Conservation (phyloP, 108 stramenopile species). For the Skeletonema potamos region DNA sequence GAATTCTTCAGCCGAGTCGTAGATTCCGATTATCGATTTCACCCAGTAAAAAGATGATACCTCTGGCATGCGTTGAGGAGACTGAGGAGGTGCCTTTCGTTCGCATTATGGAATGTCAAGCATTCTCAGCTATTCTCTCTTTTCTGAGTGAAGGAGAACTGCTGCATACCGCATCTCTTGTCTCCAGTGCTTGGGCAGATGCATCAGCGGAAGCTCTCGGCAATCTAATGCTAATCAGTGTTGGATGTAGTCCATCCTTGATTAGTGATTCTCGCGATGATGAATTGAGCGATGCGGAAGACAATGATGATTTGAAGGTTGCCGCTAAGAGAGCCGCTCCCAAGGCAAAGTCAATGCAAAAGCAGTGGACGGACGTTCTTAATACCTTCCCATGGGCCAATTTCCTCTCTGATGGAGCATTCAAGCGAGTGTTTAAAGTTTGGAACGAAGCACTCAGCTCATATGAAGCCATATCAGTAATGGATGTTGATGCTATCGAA, state of each 20-base stretch:
- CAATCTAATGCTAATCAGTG: slow-evolving; percentile 65
- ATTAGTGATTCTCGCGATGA: slow-evolving; percentile 30
- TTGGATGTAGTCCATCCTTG: slow-evolving; percentile 61
- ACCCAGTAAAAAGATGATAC: slow-evolving; percentile 13
- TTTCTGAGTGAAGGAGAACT: slow-evolving; percentile 72
- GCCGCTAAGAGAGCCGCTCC: not conserved
- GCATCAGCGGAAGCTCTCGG: slow-evolving; percentile 70
- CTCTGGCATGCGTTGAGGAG: not conserved
- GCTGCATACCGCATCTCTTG: slow-evolving; percentile 53
- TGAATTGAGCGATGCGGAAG: slow-evolving; percentile 34
- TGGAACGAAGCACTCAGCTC: slow-evolving; percentile 51
- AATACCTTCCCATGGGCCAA: slow-evolving; percentile 68
- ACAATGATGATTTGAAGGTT: slow-evolving; percentile 15
- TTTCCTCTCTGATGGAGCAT: slow-evolving; percentile 91
- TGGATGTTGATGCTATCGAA: slow-evolving; percentile 78
- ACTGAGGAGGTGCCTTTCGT: not conserved
- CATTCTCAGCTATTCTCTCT: slow-evolving; percentile 48
- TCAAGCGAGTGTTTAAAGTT: slow-evolving; percentile 88
- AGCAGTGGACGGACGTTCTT: slow-evolving; percentile 59
- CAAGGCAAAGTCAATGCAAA: slow-evolving; percentile 51
- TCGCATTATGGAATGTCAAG: slow-evolving; percentile 8
- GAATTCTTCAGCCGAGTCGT: slow-evolving; percentile 23
- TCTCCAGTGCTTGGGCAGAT: slow-evolving; percentile 79
- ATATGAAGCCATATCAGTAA: slow-evolving; percentile 86
- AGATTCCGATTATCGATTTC: slow-evolving; percentile 20